phyloP scores from a whole-genome alignment of 2,329 filamentous ascomycete species.

The Lachnellula arida region DNA sequence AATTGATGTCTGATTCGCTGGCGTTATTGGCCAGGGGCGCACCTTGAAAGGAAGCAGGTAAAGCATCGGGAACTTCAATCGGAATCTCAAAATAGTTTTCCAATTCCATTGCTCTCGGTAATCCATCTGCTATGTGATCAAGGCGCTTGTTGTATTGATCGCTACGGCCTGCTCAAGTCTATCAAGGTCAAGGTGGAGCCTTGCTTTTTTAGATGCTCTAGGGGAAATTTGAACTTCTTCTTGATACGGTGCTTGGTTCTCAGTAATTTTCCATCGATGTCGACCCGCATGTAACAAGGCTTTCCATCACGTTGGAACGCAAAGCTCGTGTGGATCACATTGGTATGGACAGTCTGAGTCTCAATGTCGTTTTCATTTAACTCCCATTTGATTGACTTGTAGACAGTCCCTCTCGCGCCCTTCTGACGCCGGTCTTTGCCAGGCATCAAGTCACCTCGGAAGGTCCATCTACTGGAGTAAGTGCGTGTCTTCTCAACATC shows the following conservation, averaged over 20 bases:
- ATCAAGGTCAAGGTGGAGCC: too few species aligned
- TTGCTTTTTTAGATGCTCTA: too few species aligned
- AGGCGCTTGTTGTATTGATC: slow-evolving; percentile 1
- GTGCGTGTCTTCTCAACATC: too few species aligned
- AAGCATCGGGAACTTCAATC: slow-evolving; percentile 3
- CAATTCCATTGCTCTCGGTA: slow-evolving; percentile 7
- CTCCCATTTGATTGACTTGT: slow-evolving; percentile 9
- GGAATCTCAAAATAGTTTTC: slow-evolving; percentile 1
- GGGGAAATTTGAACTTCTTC: too few species aligned
- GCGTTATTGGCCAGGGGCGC: too few species aligned
- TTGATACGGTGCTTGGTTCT: too few species aligned
- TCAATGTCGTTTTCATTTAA: slow-evolving; percentile 7
- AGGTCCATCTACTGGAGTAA: too few species aligned
- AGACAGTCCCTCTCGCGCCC: slow-evolving; percentile 13
- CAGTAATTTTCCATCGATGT: too few species aligned
- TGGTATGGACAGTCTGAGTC: slow-evolving; percentile 1
- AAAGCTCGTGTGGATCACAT: background rate
- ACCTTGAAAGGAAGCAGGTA: background rate
- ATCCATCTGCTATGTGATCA: background rate
- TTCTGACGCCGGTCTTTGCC: background rate
- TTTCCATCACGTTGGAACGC: too few species aligned
- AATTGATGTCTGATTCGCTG: too few species aligned
- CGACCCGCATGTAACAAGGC: too few species aligned
- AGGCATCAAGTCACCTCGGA: too few species aligned
- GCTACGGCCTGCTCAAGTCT: background rate